These are phyloP conservation scores for Tetrapisispora arboricola DNA, from an alignment of 805 yeast species.

Conservation along the genomic window DNA sequence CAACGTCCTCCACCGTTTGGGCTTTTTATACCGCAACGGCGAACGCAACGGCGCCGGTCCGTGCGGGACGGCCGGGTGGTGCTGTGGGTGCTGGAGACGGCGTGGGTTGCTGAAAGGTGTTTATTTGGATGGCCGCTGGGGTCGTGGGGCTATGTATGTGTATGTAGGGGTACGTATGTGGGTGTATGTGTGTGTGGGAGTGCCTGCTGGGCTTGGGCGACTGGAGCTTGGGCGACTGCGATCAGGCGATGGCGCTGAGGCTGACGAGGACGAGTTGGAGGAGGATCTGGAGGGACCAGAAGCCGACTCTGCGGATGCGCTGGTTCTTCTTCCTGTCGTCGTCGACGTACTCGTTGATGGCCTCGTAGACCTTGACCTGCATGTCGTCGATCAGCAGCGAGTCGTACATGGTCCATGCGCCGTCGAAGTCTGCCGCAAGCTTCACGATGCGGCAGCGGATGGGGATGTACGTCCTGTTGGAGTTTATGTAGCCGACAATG, in stretches of 20 bases:
- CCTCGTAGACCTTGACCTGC: constrained; percentile 80
- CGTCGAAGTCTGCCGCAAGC: constrained; percentile 73
- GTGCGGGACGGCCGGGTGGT: no score
- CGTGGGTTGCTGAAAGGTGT: no score
- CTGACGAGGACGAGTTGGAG: constrained; percentile 78
- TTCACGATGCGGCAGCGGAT: constrained; percentile 75
- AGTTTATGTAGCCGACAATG: constrained; percentile 89
- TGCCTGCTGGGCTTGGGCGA: neutral
- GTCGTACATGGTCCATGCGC: constrained; percentile 94
- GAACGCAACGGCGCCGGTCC: no score
- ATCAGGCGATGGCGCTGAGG: constrained; percentile 55
- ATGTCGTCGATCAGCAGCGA: constrained; percentile 84
- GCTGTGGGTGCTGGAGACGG: no score
- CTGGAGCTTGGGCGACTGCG: no score
- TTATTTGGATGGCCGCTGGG: no score
- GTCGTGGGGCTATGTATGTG: no score
- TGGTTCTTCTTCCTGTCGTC: constrained; percentile 71
- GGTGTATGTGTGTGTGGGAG: neutral
- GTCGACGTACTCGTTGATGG: constrained; percentile 78
- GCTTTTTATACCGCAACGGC: no score
- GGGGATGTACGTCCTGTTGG: constrained; percentile 81
- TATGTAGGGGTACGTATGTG: neutral
- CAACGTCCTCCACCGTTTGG: no score
- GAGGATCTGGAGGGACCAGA: constrained; percentile 83
- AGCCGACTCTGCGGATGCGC: constrained; percentile 74